Conservation (phyloP, 225 moss, liverwort and hornwort species). For the Pseudoscleropodium purum region DNA sequence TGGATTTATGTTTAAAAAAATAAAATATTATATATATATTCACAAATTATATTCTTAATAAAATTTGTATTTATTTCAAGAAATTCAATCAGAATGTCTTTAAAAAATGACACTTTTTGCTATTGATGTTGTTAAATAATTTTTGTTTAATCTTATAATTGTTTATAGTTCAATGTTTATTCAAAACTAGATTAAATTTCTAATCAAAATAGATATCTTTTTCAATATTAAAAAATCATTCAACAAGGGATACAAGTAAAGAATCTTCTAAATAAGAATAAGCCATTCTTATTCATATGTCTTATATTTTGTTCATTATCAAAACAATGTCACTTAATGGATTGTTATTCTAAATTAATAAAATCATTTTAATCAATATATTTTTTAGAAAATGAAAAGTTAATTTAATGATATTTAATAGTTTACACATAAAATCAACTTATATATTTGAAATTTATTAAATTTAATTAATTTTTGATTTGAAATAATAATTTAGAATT, state of each 20-base stretch:
- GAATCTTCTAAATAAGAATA: not conserved
- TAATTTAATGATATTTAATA: not conserved
- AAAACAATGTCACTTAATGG: not conserved
- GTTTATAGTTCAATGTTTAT: too few species aligned
- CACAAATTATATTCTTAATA: not conserved
- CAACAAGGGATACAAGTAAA: not conserved
- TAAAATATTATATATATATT: too few species aligned
- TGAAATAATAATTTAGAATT: not conserved
- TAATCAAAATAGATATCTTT: not conserved
- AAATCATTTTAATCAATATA: not conserved
- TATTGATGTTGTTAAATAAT: not conserved
- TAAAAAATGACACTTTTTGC: not conserved
- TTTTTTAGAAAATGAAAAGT: not conserved
- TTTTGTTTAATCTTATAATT: not conserved
- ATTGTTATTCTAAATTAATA: not conserved
- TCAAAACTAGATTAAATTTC: not conserved
- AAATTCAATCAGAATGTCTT: not conserved
- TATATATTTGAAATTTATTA: not conserved
- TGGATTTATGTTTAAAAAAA: not conserved
- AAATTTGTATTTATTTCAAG: not conserved
- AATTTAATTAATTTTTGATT: not conserved
- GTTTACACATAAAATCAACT: fast-evolving
- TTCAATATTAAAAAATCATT: not conserved
- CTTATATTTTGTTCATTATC: not conserved
- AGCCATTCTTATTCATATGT: not conserved